Evolutionary conservation across 2,329 filamentous ascomycete species (phyloP).

Genomic region (Colletotrichum chrysophilum): DNA sequence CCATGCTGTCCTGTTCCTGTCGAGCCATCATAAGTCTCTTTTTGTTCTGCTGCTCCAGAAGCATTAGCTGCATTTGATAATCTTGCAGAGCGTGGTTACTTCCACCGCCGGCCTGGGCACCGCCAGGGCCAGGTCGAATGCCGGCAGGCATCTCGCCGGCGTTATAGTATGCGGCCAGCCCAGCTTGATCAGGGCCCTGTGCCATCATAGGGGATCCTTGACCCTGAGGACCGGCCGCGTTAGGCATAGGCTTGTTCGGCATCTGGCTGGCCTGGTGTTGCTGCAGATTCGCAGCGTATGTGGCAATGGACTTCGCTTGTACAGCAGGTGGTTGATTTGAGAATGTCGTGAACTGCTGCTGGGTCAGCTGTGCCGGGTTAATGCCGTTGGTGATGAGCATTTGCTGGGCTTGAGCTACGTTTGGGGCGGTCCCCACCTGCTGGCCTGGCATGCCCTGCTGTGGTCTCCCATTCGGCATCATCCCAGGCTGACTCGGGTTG

Average conservation of each 20-base stretch:
- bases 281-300: constrained; percentile 84
- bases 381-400: constrained; percentile 74
- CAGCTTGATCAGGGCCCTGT: constrained; percentile 69
- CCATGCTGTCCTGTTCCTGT: constrained; percentile 73
- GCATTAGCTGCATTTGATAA: constrained; percentile 89
- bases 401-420: constrained; percentile 59
- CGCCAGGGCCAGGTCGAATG: constrained; percentile 62
- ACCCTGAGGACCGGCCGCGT: constrained; percentile 69
- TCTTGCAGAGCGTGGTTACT: constrained; percentile 85
- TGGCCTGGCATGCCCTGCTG: constrained; percentile 74
- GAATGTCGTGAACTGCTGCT: constrained; percentile 75
- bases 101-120: constrained; percentile 52
- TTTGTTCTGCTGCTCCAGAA: constrained; percentile 87
- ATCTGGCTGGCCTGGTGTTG: constrained; percentile 83
- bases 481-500: constrained; percentile 71
- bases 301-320: constrained; percentile 84
- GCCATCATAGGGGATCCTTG: constrained; percentile 86
- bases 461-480: constrained; percentile 78
- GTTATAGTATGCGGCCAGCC: constrained; percentile 67
- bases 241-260: constrained; percentile 81
- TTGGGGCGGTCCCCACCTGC: constrained; percentile 63
- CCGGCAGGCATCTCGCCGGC: constrained; percentile 63
- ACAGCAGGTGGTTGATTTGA: constrained; percentile 60
- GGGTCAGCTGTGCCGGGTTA: constrained; percentile 74
- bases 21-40: constrained; percentile 85